Evolutionary conservation across 2,329 filamentous ascomycete species (phyloP), one percentile per base, ranked within the genome.

Genomic region (Microdochium bolleyi): DNA sequence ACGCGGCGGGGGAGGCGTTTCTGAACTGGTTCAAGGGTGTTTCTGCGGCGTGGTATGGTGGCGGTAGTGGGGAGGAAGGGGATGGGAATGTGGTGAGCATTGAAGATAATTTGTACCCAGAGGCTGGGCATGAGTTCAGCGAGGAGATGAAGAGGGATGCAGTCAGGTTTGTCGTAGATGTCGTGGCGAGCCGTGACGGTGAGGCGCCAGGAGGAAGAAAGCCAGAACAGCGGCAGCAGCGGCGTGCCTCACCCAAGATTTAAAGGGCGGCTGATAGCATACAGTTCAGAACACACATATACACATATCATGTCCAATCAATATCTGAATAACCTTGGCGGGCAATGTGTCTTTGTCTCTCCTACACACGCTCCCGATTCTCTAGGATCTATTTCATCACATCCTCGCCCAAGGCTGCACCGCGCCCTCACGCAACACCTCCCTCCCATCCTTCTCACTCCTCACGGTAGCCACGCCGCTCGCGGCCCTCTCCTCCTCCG

Each of bases 101-200:
- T 4, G 78, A 84, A 50, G 83, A 91, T 64, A 76, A 80, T 30
- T 71, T 90, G 0, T 92, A 89, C 60, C 74, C 82, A 1, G 84
- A 80, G 0, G 75, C 84, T 1, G 85, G 86, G 0, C 89, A 94
- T 65, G 72, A 75, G n/a, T 90, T 89, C 60, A 84, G 78, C 10
- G 66, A 72, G 1, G 75, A 69, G 5, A 92, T 94, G 89, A 75
- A 83, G 25, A 69, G 70, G 56, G 85, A 87, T 62, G 79, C 87
- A 3, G 75, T 86, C 11, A 67, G 69, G 34, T 92, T 89, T 67
- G 66, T 92, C 32, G 66, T 77, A 16, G 70, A 77, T 38, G 71
- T 66, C 7, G 70, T 81, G 19, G 66, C 61, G 11, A 61, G 64
- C 7, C 60, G 60, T 2, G 62, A 64, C 32, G 53, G 52, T 62